Evolutionary conservation across 2,329 filamentous ascomycete species (phyloP).

Genomic region (Trichoderma lentiforme): DNA sequence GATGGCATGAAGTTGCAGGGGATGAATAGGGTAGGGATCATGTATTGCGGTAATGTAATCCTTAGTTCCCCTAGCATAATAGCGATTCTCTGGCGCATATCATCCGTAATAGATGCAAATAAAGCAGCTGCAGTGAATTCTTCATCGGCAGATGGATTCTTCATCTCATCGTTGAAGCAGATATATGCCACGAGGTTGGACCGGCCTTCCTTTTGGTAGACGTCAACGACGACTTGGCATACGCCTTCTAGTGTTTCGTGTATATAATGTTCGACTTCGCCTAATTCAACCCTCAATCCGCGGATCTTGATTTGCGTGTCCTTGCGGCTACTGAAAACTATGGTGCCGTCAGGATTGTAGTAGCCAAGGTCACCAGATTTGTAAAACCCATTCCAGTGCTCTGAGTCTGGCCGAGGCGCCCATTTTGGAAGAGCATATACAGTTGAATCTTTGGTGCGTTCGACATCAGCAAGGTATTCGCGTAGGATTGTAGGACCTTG

Average conservation of each 20-base stretch:
- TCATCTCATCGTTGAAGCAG: neutral
- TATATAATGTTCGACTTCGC: slow-evolving; percentile 22
- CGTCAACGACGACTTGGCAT: slow-evolving; percentile 5
- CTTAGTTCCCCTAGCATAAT: neutral
- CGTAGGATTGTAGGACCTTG: slow-evolving; percentile 45
- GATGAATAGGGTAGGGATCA: slow-evolving; percentile 23
- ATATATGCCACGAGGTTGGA: neutral
- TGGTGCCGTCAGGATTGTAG: slow-evolving; percentile 36
- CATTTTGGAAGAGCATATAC: slow-evolving; percentile 26
- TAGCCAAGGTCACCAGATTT: slow-evolving; percentile 45
- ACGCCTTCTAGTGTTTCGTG: neutral
- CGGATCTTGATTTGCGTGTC: slow-evolving; percentile 56
- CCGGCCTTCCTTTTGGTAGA: neutral
- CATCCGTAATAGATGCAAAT: slow-evolving; percentile 15
- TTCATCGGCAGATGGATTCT: neutral
- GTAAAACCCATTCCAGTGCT: slow-evolving; percentile 31
- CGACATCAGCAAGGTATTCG: slow-evolving; percentile 44
- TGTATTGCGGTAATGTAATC: slow-evolving; percentile 18
- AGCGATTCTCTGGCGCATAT: slow-evolving; percentile 13
- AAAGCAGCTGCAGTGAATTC: neutral
- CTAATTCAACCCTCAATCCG: slow-evolving; percentile 51
- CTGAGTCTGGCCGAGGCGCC: neutral
- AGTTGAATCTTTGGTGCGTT: slow-evolving; percentile 41
- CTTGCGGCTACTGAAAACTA: slow-evolving; percentile 47
- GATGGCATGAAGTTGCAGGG: slow-evolving; percentile 21